Evolutionary conservation across 148 eudicot species (phyloP).

Genomic region (Spergularia marina): DNA sequence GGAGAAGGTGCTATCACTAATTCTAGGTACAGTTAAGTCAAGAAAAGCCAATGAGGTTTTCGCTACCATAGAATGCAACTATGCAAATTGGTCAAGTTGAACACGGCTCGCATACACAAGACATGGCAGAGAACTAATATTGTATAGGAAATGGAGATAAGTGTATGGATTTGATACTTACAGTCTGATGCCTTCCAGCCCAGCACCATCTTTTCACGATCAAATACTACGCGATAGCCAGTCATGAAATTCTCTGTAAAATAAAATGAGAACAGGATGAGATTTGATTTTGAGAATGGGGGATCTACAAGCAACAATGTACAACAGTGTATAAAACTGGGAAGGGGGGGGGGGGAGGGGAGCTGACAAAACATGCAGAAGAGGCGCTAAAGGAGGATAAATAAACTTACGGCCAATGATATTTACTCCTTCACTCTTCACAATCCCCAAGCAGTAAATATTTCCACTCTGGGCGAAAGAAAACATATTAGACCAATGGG

Average conservation of each 20-base stretch:
- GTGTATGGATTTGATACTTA: constrained; percentile 32
- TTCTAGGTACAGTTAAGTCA: not conserved
- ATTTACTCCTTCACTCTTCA: constrained; percentile 59
- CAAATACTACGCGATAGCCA: constrained; percentile 69
- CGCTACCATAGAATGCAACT: not conserved
- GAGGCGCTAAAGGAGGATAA: not conserved
- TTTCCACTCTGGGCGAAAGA: constrained; percentile 36
- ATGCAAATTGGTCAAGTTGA: not conserved
- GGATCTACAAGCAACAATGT: too few relatives aligned
- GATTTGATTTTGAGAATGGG: too few relatives aligned
- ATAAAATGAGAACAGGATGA: not conserved
- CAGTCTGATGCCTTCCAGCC: constrained; percentile 83
- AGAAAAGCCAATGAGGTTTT: not conserved
- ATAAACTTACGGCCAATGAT: constrained; percentile 42
- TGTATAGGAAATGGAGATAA: not conserved
- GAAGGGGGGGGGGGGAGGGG: too few relatives aligned
- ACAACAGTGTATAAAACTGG: too few relatives aligned
- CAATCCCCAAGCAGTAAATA: constrained; percentile 64
- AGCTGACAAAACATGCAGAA: not conserved
- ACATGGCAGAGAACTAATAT: not conserved
- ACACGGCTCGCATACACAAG: not conserved
- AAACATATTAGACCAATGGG: not conserved
- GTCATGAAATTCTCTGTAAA: constrained; percentile 92
- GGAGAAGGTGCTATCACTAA: not conserved
- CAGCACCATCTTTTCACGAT: constrained; percentile 71